Base-by-base conservation (phyloP, 345 rosid genomes). In the Lepidium africanum region DNA sequence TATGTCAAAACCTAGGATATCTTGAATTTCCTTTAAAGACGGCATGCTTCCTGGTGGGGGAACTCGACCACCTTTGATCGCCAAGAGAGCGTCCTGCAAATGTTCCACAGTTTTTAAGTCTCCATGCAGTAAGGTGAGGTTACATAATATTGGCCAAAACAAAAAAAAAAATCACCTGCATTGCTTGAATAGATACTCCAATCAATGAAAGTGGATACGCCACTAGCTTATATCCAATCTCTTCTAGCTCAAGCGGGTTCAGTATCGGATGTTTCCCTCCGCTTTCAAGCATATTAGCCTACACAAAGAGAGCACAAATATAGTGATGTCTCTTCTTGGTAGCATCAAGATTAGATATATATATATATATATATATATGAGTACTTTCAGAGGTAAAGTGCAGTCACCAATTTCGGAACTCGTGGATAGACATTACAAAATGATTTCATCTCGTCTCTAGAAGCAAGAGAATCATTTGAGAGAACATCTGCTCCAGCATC, bases 401-500 rank as follows among this genome's bases (percentile, higher is more conserved):
- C 52, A 37, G 30, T 45, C 82, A 90, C 98, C 98, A 93, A 52
- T 83, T 93, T 93, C 36, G 97, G 98, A 76, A 90, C 86, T 13
- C 64, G 17, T 4, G 91, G 96, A 64, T 91, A 81, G 63, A 87
- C 77, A 77, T 83, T 83, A 73, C 98, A 93, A 66, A 93, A 93
- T n/a, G 90, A 76, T 79, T 78, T 85, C 98, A 93, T 90, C 82
- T 93, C 98, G 72, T 93, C 98, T 54, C 78, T 87, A 10, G 92
- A 88, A 50, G 80, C 86, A 61, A 93, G 82, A 58, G 92, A 87
- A 67, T 90, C 92, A 52, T 90, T 66, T 37, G 85, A 88, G 58
- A 93, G 84, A 72, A 87, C 92, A 83, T 93, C 98, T 21, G 94
- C 97, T 74, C 98, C 94, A 53, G 92, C 94, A 80, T 90, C 94